Conservation (phyloP, 2,329 filamentous ascomycete species). For the Penicillium carneum region DNA sequence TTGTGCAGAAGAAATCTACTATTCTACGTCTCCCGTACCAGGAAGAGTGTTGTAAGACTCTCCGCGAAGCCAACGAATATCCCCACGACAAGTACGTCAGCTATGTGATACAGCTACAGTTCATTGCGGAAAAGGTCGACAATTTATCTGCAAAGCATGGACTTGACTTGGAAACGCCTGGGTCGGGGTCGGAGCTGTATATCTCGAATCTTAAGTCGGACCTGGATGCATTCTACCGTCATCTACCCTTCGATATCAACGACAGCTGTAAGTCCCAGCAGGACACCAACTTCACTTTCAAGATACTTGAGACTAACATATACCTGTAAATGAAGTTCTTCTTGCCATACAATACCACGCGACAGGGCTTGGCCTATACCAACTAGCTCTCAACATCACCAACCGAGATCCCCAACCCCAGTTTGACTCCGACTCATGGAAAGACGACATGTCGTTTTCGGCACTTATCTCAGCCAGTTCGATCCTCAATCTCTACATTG, state of each 20-base stretch:
- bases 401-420: background rate
- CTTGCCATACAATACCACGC: slow-evolving; percentile 3
- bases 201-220: background rate
- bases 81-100: slow-evolving; percentile 4
- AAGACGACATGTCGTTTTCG: background rate
- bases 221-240: background rate
- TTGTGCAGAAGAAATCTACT: slow-evolving; percentile 4
- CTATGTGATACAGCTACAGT: background rate
- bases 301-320: background rate
- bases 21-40: background rate
- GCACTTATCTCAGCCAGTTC: background rate
- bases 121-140: slow-evolving; percentile 1
- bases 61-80: background rate
- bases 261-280: background rate
- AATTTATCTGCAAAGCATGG: slow-evolving; percentile 6
- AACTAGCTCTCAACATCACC: slow-evolving; percentile 3
- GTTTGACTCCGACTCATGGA: background rate
- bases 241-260: background rate
- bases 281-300: background rate
- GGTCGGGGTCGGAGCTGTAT: background rate
- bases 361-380: background rate
- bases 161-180: background rate
- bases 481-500: background rate
- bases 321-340: background rate
- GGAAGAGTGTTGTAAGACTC: slow-evolving; percentile 4